These are phyloP conservation scores for Diplodia mutila DNA, from an alignment of 2,329 filamentous ascomycete species.

Conservation along the genomic window DNA sequence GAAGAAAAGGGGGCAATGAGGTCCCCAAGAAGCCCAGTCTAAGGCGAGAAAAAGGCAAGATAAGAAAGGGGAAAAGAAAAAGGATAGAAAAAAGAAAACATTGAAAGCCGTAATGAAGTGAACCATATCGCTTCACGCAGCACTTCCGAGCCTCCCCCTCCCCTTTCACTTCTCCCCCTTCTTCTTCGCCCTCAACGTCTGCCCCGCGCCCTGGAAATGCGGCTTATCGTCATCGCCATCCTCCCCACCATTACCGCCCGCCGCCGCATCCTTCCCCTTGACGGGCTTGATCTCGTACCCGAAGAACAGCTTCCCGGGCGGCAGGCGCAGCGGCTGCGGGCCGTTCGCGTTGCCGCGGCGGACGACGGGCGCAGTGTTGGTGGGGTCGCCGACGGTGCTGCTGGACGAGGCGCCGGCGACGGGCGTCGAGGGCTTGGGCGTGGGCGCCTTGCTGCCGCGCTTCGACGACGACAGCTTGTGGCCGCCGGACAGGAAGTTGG, in stretches of 20 bases:
- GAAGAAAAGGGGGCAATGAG: too few species aligned
- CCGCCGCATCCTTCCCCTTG: slow-evolving; percentile 69
- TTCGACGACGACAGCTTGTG: slow-evolving; percentile 76
- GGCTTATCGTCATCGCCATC: slow-evolving; percentile 64
- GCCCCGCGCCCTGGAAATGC: slow-evolving; percentile 79
- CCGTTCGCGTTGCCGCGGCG: slow-evolving; percentile 65
- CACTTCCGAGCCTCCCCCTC: too few species aligned
- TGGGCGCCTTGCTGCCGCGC: slow-evolving; percentile 75
- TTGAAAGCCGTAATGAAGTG: neutral
- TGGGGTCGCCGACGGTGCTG: slow-evolving; percentile 35
- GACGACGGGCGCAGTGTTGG: slow-evolving; percentile 34
- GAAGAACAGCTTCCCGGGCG: slow-evolving; percentile 92
- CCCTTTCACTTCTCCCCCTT: slow-evolving; percentile 59
- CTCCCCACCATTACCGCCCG: slow-evolving; percentile 57
- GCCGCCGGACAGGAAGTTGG: slow-evolving; percentile 79
- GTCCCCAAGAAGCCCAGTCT: neutral
- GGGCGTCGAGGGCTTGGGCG: slow-evolving; percentile 64
- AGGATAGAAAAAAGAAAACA: too few species aligned
- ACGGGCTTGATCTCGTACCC: slow-evolving; percentile 91
- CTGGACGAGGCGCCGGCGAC: slow-evolving; percentile 59
- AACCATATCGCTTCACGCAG: neutral
- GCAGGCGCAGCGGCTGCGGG: slow-evolving; percentile 80
- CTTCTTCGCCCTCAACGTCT: slow-evolving; percentile 75
- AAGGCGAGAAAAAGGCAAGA: neutral
- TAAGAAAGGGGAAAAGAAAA: too few species aligned